Base-by-base conservation (phyloP, 2,329 filamentous ascomycete species). In the Drechslerella dactyloides region DNA sequence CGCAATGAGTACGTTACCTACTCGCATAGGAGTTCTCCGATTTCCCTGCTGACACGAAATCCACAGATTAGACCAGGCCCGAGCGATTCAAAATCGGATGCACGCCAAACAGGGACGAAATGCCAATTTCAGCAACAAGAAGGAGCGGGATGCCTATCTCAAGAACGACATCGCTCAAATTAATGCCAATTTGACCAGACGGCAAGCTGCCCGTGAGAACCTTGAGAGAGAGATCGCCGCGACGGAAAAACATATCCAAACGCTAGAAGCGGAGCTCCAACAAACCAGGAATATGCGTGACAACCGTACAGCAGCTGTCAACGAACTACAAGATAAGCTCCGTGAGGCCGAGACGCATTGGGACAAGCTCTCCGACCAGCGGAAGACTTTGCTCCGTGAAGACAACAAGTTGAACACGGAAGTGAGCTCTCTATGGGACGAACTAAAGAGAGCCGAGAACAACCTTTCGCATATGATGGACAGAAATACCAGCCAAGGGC, bases 91-190 rank as follows among this genome's bases (percentile, higher is more conserved):
- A 46, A 87, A 90, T 74, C 88, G 93, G 40, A 85, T 99, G 6
- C 91, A 96, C 78, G 90, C 90, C 56, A 99, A 99, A 79, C 93
- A 99, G 80, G 91, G 89, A 48, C 89, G 93, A 51, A 92, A 90
- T 75, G 89, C 90, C 17, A 89, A 91, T 73, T 99, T 96, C 80
- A 89, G 85, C 77, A 96, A 87, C 79, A 96, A 96, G 82, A 85
- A 86, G 7, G 91, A 97, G 78, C 88, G 96, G 48, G 93, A 99
- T 79, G 85, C 86, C 37, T 97, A 87, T 83, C 82, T 99, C 55
- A 87, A 86, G 72, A 85, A 86, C 73, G 90, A 97, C 80, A 90
- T 97, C 63, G 84, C 90, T 50, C 90, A 96, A 37, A 86, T 93
- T 60, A 89, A 91, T 75, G 82, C 86, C 37, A 89, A 90, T 3